These are phyloP conservation scores for Prosopis cineraria DNA, from an alignment of 306 rosid genomes.

Conservation along the genomic window DNA sequence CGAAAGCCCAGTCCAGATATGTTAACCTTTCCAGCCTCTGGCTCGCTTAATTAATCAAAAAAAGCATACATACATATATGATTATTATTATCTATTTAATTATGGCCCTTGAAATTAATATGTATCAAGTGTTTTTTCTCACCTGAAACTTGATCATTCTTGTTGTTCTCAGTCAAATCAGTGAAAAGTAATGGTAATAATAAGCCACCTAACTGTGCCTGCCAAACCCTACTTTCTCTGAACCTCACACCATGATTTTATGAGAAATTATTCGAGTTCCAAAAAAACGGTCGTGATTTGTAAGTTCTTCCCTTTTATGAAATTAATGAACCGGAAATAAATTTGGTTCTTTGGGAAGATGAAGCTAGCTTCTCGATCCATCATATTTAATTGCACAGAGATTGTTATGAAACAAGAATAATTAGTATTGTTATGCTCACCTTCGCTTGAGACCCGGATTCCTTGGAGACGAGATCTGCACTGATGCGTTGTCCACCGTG, in stretches of 20 bases:
- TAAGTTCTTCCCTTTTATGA: neutral
- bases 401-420: neutral
- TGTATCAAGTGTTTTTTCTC: neutral
- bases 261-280: conserved; percentile 19
- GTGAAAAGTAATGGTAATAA: neutral
- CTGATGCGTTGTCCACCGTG: conserved; percentile 39
- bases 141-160: conserved; percentile 26
- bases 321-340: neutral
- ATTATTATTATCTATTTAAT: neutral
- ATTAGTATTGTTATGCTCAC: conserved; percentile 23
- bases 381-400: neutral
- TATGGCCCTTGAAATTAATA: neutral
- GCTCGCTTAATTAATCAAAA: neutral
- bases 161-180: conserved; percentile 2
- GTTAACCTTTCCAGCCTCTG: conserved; percentile 34
- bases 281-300: neutral
- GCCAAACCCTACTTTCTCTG: conserved; percentile 37
- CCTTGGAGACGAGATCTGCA: conserved; percentile 82
- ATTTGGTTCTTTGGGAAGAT: neutral
- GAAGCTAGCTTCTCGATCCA: too few relatives aligned
- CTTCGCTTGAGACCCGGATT: conserved; percentile 72
- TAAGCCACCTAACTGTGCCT: conserved; percentile 30
- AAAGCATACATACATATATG: neutral
- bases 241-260: conserved; percentile 22
- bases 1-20: conserved; percentile 50